Base-by-base conservation (phyloP, 345 rosid species). In the Moricandia moricandioides region DNA sequence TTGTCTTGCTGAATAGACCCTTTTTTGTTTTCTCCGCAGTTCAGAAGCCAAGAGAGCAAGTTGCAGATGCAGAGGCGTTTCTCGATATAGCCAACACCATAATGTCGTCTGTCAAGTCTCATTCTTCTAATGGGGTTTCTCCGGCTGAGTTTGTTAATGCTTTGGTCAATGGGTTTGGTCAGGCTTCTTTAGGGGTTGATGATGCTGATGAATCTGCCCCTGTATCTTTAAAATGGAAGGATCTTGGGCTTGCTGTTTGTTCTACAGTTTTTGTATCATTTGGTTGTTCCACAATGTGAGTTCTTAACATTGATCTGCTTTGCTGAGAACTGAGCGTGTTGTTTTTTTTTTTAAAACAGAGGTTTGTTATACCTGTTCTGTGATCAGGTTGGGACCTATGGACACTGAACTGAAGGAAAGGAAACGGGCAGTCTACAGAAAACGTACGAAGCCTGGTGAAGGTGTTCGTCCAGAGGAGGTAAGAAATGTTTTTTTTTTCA, bases 11-110 rank as follows among this genome's bases (percentile, higher is more conserved):
- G 24, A 21, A 21, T 21, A 21, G 24, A 21, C 24, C 24, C 2
- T 21, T 21, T 21, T 21, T 21, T 21, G 24, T 21, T 43, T 43
- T 12, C 21, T 6, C 24, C 24, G 47, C 85, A 91, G 97, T 94
- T 69, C 86, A 77, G 39, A 91, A 84, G 81, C 97, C 98, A 0
- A 85, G 97, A 81, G 98, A 94, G 80, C 97, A 90, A 81, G 84
- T 94, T 47, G 96, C 93, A 4, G 97, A 93, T 79, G 98, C 98
- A 12, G 97, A 94, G 77, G 96, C 95, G 6, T 80, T 94, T 71
- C 49, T 88, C 65, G 97, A 86, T 62, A 79, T 94, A 16, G 76
- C 97, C 13, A 86, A 71, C 80, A 77, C 96, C 6, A 72, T 94
- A 79, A 83, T 86, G 70, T 72, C 86, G 37, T 90, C 96, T 1